Evolutionary conservation across 495 filamentous ascomycete species (phyloP).

Genomic region (Aspergillus funiculosus): DNA sequence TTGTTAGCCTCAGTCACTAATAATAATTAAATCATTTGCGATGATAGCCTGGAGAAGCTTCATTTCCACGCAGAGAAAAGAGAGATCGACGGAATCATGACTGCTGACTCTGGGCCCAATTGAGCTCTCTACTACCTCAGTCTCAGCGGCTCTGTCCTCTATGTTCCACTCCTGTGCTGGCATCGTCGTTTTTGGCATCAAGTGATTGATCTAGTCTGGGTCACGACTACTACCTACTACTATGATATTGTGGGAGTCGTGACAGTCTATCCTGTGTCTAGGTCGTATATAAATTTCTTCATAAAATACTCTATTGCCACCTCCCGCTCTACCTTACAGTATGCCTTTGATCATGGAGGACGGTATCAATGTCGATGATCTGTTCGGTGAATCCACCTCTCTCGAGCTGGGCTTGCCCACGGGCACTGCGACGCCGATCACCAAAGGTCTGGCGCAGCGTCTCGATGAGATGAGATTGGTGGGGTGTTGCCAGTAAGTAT

Average conservation of each 20-base stretch:
- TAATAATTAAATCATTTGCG: conserved; percentile 2
- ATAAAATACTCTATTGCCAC: background rate
- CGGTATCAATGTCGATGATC: conserved; percentile 62
- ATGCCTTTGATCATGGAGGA: conserved; percentile 61
- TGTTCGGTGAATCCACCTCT: conserved; percentile 65
- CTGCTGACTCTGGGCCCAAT: background rate
- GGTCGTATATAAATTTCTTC: background rate
- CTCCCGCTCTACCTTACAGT: too few relatives aligned
- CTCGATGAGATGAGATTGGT: conserved; percentile 71
- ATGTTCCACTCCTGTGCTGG: background rate
- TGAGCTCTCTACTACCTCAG: background rate
- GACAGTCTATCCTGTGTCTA: conserved; percentile 1
- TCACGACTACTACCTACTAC: conserved; percentile 8
- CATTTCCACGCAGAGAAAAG: conserved; percentile 1
- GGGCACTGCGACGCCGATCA: conserved; percentile 47
- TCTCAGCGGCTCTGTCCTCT: background rate
- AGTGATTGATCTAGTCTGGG: conserved; percentile 6
- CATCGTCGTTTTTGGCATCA: background rate
- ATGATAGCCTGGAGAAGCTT: background rate
- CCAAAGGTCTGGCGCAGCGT: conserved; percentile 63
- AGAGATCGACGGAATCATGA: background rate
- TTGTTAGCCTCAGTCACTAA: background rate
- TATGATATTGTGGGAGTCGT: conserved; percentile 11
- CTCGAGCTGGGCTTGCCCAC: conserved; percentile 48
- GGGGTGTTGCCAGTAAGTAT: conserved; percentile 84